Evolutionary conservation across 192 early-diverging fungal genomes (phyloP).

Genomic region (Chytriomyces sp.): DNA sequence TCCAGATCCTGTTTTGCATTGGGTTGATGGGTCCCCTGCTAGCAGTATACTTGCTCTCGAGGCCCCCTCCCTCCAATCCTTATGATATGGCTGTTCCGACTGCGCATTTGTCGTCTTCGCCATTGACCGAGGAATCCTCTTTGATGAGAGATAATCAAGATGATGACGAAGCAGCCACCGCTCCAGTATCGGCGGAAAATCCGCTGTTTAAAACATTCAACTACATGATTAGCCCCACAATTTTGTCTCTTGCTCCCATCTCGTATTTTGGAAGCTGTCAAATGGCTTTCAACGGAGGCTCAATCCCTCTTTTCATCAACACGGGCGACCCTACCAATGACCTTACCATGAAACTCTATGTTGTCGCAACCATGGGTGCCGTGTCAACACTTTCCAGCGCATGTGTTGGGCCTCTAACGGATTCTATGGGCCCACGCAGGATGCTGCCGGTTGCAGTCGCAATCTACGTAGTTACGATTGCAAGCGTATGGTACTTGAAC

Average conservation of each 20-base stretch:
- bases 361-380: slow-evolving; percentile 14
- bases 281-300: slow-evolving; percentile 37
- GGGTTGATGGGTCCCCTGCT: slow-evolving; percentile 21
- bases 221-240: slow-evolving; percentile 14
- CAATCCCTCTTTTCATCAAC: slow-evolving; percentile 32
- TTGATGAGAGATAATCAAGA: neutral
- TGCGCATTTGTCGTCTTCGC: neutral
- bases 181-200: neutral
- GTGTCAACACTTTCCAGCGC: slow-evolving; percentile 17
- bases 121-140: neutral
- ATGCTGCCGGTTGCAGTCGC: slow-evolving; percentile 23
- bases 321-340: slow-evolving; percentile 11
- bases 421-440: slow-evolving; percentile 14
- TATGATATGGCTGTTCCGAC: slow-evolving; percentile 8
- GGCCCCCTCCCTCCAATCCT: slow-evolving; percentile 26
- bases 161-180: neutral
- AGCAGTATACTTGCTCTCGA: slow-evolving; percentile 1
- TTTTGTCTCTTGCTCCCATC: slow-evolving; percentile 26
- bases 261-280: slow-evolving; percentile 22
- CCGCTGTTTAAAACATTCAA: slow-evolving; percentile 24
- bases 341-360: slow-evolving; percentile 20
- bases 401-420: slow-evolving; percentile 17
- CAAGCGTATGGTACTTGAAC: neutral
- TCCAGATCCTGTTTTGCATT: slow-evolving; percentile 18
- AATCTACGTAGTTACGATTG: slow-evolving; percentile 15